Evolutionary conservation across 768 basidiomycete species (phyloP).

Genomic region (Podaxis sp.): DNA sequence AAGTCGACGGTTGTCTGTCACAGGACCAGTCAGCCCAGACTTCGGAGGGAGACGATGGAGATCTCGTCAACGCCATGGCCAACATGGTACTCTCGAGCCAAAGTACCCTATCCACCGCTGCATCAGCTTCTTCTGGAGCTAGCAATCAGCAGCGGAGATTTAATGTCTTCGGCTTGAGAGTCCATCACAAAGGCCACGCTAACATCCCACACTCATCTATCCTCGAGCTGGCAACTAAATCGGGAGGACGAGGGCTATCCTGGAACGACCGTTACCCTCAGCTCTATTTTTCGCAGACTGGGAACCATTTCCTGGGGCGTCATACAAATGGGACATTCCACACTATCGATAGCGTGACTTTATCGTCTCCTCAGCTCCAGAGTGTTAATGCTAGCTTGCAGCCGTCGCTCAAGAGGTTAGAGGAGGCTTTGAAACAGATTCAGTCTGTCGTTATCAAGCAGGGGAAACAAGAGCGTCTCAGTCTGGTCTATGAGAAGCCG

Average conservation of each 20-base stretch:
- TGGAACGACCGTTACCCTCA: constrained; percentile 56
- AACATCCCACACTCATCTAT: constrained; percentile 40
- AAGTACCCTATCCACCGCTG: not conserved
- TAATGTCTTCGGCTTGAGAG: constrained; percentile 17
- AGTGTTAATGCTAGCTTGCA: constrained; percentile 30
- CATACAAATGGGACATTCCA: constrained; percentile 56
- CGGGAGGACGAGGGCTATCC: constrained; percentile 23
- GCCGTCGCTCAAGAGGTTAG: constrained; percentile 35
- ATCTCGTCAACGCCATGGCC: constrained; percentile 34
- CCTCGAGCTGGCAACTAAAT: constrained; percentile 49
- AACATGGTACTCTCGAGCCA: constrained; percentile 27
- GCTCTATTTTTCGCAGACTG: constrained; percentile 67
- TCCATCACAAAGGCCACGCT: constrained; percentile 27
- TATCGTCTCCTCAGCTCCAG: constrained; percentile 36
- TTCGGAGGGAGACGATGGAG: constrained; percentile 31
- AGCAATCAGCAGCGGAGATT: not conserved
- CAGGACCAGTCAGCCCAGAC: constrained; percentile 22
- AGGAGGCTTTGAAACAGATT: constrained; percentile 42
- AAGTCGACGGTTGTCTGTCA: constrained; percentile 27
- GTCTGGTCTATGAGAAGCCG: constrained; percentile 4
- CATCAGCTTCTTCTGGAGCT: not conserved
- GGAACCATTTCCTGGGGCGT: constrained; percentile 55
- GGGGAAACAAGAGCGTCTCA: constrained; percentile 44
- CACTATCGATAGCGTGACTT: constrained; percentile 45
- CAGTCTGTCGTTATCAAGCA: constrained; percentile 48